Base-by-base conservation (phyloP, 2,329 filamentous ascomycete species). In the Cercospora citrullina region DNA sequence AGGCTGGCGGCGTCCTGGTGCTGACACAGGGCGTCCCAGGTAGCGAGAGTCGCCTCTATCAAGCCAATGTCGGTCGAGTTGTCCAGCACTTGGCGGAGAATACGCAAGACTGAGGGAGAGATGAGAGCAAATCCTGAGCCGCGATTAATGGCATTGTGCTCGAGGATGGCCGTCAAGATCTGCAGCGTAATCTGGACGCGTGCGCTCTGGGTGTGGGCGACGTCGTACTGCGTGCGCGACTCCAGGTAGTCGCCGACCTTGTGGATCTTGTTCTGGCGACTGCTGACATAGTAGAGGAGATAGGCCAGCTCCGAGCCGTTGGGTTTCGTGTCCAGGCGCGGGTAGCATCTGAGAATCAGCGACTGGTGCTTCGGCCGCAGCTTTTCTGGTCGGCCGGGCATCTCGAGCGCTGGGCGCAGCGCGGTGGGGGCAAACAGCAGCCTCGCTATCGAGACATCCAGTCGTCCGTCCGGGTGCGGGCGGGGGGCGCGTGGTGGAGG, bases 221-320 rank as follows among this genome's bases (percentile, higher is more conserved):
- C 93, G 83, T 99, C 95, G 77, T 89, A 90, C 69, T 91, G 91
- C 23, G 93, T 95, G 83, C 94, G 93, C 84, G 94, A 96, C 83
- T 98, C 94, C 72, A 99, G 86, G 78, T 97, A 99, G 74, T 89
- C 89, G 79, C 93, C 93, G 73, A 99, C 94, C 82, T 99, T 99
- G 77, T 95, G 92, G 75, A 98, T 89, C 85, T 98, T 99, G 81
- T 92, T 94, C 72, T 93, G 90, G 69, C 94, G 92, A 74, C 94
- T 97, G 78, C 92, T 96, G 69, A 92, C 93, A 84, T 99, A 98
- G 86, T 96, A 98, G 64, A 98, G 88, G 72, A 99, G 87, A 79
- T 98, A 98, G 81, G 93, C 96, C 71, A 99, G 88, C 84, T 99
- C 95, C 82, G 93, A 96, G 73, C 93, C 93, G 81, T 98, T 98